Evolutionary conservation across 345 rosid genomes (phyloP).

Genomic region (Conringia planisiliqua): DNA sequence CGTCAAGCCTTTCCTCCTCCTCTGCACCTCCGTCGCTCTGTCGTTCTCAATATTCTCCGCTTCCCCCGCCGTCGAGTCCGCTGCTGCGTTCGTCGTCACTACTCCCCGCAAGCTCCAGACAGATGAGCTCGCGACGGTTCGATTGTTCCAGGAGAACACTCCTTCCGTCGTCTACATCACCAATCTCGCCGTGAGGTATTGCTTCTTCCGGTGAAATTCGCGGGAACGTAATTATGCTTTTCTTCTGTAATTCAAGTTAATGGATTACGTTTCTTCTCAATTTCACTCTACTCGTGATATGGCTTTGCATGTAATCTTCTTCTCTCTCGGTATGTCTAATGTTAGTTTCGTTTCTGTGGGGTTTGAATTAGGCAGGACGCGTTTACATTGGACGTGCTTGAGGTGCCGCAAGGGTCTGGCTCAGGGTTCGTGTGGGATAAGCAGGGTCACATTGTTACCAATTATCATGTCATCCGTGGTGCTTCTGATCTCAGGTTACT

Average conservation of each 20-base stretch:
- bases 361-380: conserved; percentile 72
- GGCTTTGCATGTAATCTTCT: neutral
- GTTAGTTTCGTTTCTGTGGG: neutral
- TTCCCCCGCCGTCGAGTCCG: conserved; percentile 53
- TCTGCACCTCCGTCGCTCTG: conserved; percentile 67
- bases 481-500: conserved; percentile 92
- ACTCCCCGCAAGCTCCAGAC: conserved; percentile 67
- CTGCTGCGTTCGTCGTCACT: conserved; percentile 59
- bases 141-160: conserved; percentile 88
- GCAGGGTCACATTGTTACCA: conserved; percentile 81
- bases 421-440: conserved; percentile 96
- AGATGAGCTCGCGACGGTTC: conserved; percentile 90
- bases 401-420: conserved; percentile 97
- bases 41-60: conserved; percentile 56
- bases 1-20: conserved; percentile 46
- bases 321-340: neutral
- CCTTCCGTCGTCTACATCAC: conserved; percentile 97
- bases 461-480: conserved; percentile 92
- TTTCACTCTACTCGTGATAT: neutral
- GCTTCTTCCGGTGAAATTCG: neutral
- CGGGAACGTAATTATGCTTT: neutral
- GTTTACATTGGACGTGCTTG: conserved; percentile 86
- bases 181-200: conserved; percentile 77
- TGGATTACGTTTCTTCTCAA: neutral
- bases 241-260: neutral